A percentile compares a stretch with the other conserved stretches of the same genome.
phyloP scores from a whole-genome alignment of 768 basidiomycete genomes.

The Coprinellus micaceus region DNA sequence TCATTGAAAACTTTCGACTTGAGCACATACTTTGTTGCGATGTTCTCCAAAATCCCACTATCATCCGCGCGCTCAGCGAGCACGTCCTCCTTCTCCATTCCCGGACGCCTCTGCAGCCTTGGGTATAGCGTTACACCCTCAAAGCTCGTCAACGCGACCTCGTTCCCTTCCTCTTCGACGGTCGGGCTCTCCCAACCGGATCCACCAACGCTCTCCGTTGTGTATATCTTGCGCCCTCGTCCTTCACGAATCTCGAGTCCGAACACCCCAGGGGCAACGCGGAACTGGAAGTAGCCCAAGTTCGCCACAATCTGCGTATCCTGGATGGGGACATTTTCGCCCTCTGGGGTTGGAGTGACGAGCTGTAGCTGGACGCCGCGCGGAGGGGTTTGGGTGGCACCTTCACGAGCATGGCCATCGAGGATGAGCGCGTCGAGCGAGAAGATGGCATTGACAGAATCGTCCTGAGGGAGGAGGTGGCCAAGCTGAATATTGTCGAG shows the following conservation, averaged over 20 bases:
- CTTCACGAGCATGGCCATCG: conserved; percentile 91
- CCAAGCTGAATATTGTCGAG: conserved; percentile 92
- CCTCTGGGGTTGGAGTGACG: conserved; percentile 27
- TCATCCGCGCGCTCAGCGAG: conserved; percentile 45
- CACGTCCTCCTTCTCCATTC: conserved; percentile 83
- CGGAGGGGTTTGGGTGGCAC: conserved; percentile 60
- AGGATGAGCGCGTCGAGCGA: conserved; percentile 88
- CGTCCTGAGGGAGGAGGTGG: conserved; percentile 55
- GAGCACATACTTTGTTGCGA: conserved; percentile 49
- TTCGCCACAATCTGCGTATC: conserved; percentile 95
- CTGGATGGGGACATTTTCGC: conserved; percentile 43
- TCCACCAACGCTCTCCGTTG: conserved; percentile 81
- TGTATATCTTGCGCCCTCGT: conserved; percentile 74
- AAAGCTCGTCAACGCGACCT: conserved; percentile 83
- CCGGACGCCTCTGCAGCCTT: conserved; percentile 59
- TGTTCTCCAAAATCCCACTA: conserved; percentile 41
- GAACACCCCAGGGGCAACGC: conserved; percentile 87
- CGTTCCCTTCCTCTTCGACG: conserved; percentile 64
- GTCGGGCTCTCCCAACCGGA: conserved; percentile 83
- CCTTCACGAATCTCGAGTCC: conserved; percentile 79
- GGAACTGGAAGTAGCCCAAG: conserved; percentile 94
- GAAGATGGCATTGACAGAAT: conserved; percentile 74
- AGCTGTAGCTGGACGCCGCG: conserved; percentile 91
- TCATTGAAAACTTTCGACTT: no score
- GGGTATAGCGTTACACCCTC: conserved; percentile 90